Conservation (phyloP, 441 rosid species). For the Kokia cookei region DNA sequence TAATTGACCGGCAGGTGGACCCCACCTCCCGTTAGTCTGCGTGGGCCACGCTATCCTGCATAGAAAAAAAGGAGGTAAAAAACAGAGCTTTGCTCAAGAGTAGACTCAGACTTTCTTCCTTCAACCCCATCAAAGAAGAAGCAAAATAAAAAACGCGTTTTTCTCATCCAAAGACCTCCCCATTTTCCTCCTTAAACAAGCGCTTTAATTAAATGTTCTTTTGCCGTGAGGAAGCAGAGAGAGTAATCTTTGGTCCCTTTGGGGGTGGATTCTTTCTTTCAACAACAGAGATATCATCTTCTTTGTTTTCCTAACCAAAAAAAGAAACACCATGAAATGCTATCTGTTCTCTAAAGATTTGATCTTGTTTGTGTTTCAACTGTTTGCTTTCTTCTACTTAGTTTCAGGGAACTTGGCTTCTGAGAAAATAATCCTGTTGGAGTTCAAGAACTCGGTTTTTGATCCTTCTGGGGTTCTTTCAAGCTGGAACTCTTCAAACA, state of each 20-base stretch:
- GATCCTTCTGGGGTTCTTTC: slow-evolving; percentile 17
- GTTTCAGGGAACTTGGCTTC: background rate
- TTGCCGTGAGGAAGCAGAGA: background rate
- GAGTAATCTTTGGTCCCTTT: background rate
- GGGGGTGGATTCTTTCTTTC: background rate
- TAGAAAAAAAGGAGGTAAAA: background rate
- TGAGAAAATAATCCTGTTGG: slow-evolving; percentile 1
- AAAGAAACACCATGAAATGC: slow-evolving; percentile 16
- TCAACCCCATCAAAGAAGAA: background rate
- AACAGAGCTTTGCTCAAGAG: background rate
- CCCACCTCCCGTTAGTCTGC: background rate
- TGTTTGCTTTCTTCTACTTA: background rate
- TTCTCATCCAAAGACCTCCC: background rate
- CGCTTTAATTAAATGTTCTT: background rate
- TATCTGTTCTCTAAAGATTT: slow-evolving; percentile 1
- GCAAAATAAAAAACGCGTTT: background rate
- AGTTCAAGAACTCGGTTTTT: background rate
- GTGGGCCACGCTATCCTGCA: background rate
- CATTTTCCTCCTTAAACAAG: background rate
- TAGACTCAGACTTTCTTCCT: background rate
- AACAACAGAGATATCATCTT: slow-evolving; percentile 3
- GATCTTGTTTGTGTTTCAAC: slow-evolving; percentile 18
- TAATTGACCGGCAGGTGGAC: background rate
- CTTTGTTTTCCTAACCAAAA: background rate
- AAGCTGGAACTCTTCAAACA: slow-evolving; percentile 29